phyloP scores from a whole-genome alignment of 306 rosid genomes.

The Glycine tomentella region DNA sequence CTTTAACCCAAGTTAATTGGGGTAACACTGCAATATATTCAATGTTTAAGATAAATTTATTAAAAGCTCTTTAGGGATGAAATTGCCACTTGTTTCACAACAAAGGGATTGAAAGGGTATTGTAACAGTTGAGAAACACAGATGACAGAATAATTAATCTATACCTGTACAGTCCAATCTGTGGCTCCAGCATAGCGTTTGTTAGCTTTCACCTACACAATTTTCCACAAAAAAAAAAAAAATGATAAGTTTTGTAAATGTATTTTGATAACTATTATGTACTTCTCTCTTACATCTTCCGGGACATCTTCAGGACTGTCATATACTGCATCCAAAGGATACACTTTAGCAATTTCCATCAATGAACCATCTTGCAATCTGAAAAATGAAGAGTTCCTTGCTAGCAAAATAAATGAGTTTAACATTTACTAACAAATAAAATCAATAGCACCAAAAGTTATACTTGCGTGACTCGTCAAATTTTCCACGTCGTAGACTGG shows the following conservation, averaged over 20 bases:
- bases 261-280: neutral
- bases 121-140: neutral
- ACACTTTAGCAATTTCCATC: constrained; percentile 88
- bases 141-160: constrained; percentile 16
- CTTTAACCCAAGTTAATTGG: too few relatives aligned
- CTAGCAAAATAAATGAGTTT: constrained; percentile 41
- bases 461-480: constrained; percentile 90
- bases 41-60: constrained; percentile 9
- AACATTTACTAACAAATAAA: constrained; percentile 13
- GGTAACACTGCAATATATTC: too few relatives aligned
- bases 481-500: constrained; percentile 93
- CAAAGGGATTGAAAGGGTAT: constrained; percentile 1
- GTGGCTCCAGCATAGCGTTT: constrained; percentile 95
- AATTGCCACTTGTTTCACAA: neutral
- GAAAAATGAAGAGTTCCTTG: constrained; percentile 43
- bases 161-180: constrained; percentile 93
- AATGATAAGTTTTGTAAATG: constrained; percentile 4
- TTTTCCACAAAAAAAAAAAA: neutral
- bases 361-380: constrained; percentile 92
- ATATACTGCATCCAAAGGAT: constrained; percentile 93
- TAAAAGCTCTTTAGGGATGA: neutral
- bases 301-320: constrained; percentile 94
- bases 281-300: constrained; percentile 74
- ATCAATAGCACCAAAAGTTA: constrained; percentile 27
- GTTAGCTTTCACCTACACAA: constrained; percentile 74